Base-by-base conservation (phyloP, 1,284 basidiomycete species). In the Heimioporus punctisporus region DNA sequence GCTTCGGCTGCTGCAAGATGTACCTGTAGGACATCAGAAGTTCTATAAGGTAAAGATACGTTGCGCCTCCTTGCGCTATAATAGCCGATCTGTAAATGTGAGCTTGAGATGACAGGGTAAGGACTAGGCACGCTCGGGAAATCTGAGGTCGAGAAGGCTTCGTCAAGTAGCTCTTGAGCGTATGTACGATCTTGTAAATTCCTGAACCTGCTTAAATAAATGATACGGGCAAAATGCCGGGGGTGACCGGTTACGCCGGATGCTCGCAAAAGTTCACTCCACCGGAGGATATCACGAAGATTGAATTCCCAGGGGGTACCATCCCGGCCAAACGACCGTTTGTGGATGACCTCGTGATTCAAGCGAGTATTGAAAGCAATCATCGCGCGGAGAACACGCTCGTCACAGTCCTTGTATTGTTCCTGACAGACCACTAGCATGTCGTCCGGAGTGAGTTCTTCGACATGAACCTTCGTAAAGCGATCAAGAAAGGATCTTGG, bases 221-320 rank as follows among this genome's bases (percentile, higher is more conserved):
- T 75, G 46, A 84, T 81, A 17, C 82, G 80, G 14, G 96, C 76
- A 63, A 73, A 50, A 46, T 73, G 67, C 34, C 64, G 65, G 21
- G 68, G 68, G 46, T 86, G 85, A 48, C 86, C 80, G 21, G 76
- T 72, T 23, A 69, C 73, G n/a, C 63, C 58, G 7, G 64, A 64
- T 7, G 71, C 59, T 44, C 72, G 71, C 17, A 84, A 66, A 53
- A 95, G 84, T 24, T 84, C 74, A 0, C 86, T 90, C 97, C 97
- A 99, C 48, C 97, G 86, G 57, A 97, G 85, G 41, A 98, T 81
- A 72, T 99, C 97, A 39, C 97, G 91, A 50, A 99, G 78, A 69
- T 99, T 99, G 79, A 99, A 98, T 69, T 99, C 97, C 97, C 97
- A 99, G 2, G 97, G 97, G 50, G 86, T 83, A 11, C 97, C 97